These are phyloP conservation scores for Jacaranda copaia DNA, from an alignment of 257 asterid species.

Conservation along the genomic window DNA sequence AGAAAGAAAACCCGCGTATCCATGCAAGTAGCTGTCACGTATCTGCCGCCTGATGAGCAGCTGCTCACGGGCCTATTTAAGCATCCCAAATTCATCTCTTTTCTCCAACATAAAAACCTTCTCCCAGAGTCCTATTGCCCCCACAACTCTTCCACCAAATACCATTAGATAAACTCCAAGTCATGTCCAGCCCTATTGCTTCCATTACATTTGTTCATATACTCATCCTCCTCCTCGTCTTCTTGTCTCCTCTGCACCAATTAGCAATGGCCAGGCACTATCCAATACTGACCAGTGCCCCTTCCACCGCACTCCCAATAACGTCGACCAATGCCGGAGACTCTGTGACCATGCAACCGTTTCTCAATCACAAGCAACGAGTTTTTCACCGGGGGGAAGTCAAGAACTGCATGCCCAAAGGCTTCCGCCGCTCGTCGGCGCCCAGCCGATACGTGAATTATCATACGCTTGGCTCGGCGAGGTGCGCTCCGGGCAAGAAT, in stretches of 20 bases:
- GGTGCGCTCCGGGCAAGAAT: conserved; percentile 46
- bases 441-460: conserved; percentile 82
- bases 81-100: conserved; percentile 32
- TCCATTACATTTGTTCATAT: no score
- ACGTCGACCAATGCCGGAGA: conserved; percentile 18
- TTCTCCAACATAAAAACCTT: conserved; percentile 25
- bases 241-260: conserved; percentile 38
- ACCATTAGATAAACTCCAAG: conserved; percentile 21
- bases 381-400: conserved; percentile 46
- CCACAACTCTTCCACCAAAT: neutral
- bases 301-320: conserved; percentile 56
- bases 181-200: conserved; percentile 31
- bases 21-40: conserved; percentile 42
- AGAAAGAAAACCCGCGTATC: neutral
- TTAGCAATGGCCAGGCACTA: conserved; percentile 59
- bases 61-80: conserved; percentile 63
- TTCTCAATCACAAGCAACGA: conserved; percentile 42
- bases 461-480: conserved; percentile 52
- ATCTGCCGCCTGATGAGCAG: conserved; percentile 21
- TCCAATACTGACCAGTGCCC: conserved; percentile 62
- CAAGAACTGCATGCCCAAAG: conserved; percentile 81
- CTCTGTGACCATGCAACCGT: conserved; percentile 45
- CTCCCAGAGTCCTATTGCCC: neutral
- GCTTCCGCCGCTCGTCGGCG: conserved; percentile 72
- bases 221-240: conserved; percentile 41